Percentiles rank a stretch among this genome's conserved stretches.
Evolutionary conservation across 441 rosid genomes (phyloP).

Genomic region (Adansonia madagascariensis): DNA sequence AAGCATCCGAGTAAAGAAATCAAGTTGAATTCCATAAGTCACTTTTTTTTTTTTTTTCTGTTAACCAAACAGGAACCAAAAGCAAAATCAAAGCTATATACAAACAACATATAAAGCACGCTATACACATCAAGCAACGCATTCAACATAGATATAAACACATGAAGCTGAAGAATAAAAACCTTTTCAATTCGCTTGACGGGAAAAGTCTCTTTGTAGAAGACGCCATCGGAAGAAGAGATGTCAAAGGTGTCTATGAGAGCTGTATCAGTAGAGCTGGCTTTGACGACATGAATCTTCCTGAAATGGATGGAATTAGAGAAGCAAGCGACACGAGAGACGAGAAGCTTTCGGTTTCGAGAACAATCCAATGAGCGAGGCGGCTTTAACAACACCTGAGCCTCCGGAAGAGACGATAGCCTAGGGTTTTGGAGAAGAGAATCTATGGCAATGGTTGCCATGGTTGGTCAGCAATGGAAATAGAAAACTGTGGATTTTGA

Average conservation of each 20-base stretch:
- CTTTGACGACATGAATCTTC: constrained; percentile 39
- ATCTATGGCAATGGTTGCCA: constrained; percentile 16
- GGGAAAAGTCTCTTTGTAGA: constrained; percentile 62
- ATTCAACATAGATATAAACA: not conserved
- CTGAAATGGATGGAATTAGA: constrained; percentile 28
- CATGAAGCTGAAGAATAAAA: constrained; percentile 8
- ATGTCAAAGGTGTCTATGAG: constrained; percentile 46
- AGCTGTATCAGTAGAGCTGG: constrained; percentile 57
- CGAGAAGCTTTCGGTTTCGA: constrained; percentile 5
- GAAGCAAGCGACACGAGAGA: constrained; percentile 24
- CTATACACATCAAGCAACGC: not conserved
- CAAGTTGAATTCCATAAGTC: not conserved
- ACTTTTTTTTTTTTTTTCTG: not conserved
- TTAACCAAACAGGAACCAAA: not conserved
- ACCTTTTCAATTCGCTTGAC: constrained; percentile 68
- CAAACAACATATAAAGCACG: not conserved
- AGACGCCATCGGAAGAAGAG: constrained; percentile 44
- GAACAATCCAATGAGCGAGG: constrained; percentile 10
- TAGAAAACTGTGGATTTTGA: constrained; percentile 2
- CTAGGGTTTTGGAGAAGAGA: constrained; percentile 21
- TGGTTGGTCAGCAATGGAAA: not conserved
- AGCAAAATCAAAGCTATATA: not conserved
- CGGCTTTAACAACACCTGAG: constrained; percentile 4
- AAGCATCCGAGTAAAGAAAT: not conserved
- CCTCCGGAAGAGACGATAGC: not conserved